Base-by-base conservation (phyloP, 2,329 filamentous ascomycete species). In the Colletotrichum scovillei region DNA sequence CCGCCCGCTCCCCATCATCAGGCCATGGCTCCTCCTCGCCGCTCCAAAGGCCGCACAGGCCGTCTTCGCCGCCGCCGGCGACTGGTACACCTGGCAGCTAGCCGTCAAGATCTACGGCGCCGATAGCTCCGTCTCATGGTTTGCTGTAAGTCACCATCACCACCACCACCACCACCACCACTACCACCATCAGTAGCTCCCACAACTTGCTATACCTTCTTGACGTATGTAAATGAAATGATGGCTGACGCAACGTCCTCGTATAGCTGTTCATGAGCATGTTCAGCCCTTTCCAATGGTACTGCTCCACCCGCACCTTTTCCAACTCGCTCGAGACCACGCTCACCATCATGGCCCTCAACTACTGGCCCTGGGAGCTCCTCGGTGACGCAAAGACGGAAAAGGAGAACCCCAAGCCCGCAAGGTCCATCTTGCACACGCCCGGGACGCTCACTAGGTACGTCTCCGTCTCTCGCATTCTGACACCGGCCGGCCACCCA, bases 241-340 rank as follows among this genome's bases (percentile, higher is more conserved):
- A 28, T 28, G 38, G 38, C 38, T 42, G 14, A 42, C 6, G 14
- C 38, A 19, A 42, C 6, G 2, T 42, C 38, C 5, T 42, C 7
- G 5, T 42, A 52, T 81, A 95, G 92, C 86, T 97, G 58, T 88
- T 89, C 72, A 88, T 97, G 83, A 92, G 91, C 3, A 82, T 93
- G 56, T 85, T 92, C 78, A 97, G 92, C 82, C 94, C 97, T 7
- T 99, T 97, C 95, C 95, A 98, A 81, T 98, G 94, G 94, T 98
- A 97, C 83, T 97, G 93, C 83, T 97, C 95, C 1, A 96, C 95
- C 0, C 90, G 97, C 59, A 98, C 97, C 0, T 93, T 99, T 79
- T 98, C 96, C 67, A 99, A 99, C 84, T 97, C 92, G 65, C 86
- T 98, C 5, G 97, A 99, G 86, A 95, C 93, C n/a, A 94, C 93